Base-by-base conservation (phyloP, 2,329 filamentous ascomycete genomes). In the Cucurbitaria berberidis region DNA sequence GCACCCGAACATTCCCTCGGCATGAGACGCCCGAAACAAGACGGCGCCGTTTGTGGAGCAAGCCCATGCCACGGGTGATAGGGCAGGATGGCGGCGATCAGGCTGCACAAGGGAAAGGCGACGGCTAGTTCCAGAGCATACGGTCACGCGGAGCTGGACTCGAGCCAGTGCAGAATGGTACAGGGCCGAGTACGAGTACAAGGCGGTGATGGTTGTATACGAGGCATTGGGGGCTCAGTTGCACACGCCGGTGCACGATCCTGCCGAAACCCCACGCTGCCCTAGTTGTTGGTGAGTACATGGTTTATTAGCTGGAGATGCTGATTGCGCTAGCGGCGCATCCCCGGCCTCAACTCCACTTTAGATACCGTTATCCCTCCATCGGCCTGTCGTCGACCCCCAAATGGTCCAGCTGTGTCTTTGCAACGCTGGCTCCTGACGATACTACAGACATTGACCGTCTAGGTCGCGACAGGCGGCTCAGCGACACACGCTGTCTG, bases 281-380 rank as follows among this genome's bases (percentile, higher is more conserved):
- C 42, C 45, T 53, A 48, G 51, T 60, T 48, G 46, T 46, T 57
- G 45, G 34, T n/a, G 8, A 47, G 42, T 43, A 38, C 48, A n/a
- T n/a, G n/a, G n/a, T n/a, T n/a, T n/a, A n/a, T n/a, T 26, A 5
- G 24, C 24, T 5, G 5, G 24, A 26, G 5, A 5, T 46, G 43
- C 48, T 41, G 52, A 51, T 40, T 43, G 49, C 54, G 57, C 59
- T 60, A 56, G 43, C 26, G 41, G 52, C 45, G 42, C 51, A 53
- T 53, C 59, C 53, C 60, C 57, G 59, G 52, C 46, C 58, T 59
- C 53, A 49, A 56, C 65, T 69, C 67, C 64, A 66, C 65, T 67
- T 65, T 59, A 63, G 59, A 64, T 65, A 66, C 49, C 55, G 51
- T 39, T 29, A 48, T 13, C 57, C 50, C 47, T 48, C 44, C 55